A percentile compares a stretch with the other conserved stretches of the same genome.
These are phyloP conservation scores for Maudiozyma pseudohumilis DNA, from an alignment of 805 yeast genomes.

Conservation along the genomic window DNA sequence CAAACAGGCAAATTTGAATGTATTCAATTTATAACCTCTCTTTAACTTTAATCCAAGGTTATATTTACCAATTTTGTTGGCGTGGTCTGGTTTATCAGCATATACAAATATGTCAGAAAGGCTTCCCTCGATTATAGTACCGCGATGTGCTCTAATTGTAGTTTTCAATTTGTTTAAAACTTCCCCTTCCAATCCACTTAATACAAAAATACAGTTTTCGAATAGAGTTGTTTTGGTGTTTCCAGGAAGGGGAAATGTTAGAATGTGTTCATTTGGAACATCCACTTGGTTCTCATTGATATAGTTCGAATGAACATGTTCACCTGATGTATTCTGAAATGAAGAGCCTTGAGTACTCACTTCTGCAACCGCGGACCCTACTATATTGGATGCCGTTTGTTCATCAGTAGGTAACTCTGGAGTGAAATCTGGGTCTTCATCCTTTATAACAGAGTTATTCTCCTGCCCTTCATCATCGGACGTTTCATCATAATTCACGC, in stretches of 20 bases:
- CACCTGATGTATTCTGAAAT: too few relatives aligned
- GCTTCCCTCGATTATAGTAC: constrained; percentile 30
- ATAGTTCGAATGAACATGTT: too few relatives aligned
- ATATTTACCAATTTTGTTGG: constrained; percentile 1
- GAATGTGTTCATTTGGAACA: too few relatives aligned
- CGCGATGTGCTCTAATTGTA: constrained; percentile 37
- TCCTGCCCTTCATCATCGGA: constrained; percentile 1
- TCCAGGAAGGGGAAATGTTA: too few relatives aligned
- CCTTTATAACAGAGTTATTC: too few relatives aligned
- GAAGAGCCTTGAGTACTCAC: too few relatives aligned
- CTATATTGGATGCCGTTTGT: too few relatives aligned
- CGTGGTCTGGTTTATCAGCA: neutral
- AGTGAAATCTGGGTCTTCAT: neutral
- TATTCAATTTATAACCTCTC: constrained; percentile 6
- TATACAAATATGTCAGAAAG: constrained; percentile 22
- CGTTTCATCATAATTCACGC: neutral
- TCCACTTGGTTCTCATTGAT: too few relatives aligned
- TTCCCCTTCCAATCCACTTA: constrained; percentile 29
- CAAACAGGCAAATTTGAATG: constrained; percentile 51
- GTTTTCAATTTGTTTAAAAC: constrained; percentile 28
- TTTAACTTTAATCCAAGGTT: constrained; percentile 10
- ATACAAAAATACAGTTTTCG: constrained; percentile 31
- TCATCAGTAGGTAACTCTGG: too few relatives aligned
- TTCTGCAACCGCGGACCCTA: too few relatives aligned
- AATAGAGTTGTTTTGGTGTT: too few relatives aligned